Evolutionary conservation across 2,329 filamentous ascomycete genomes (phyloP).

Genomic region (Aureobasidium lini): DNA sequence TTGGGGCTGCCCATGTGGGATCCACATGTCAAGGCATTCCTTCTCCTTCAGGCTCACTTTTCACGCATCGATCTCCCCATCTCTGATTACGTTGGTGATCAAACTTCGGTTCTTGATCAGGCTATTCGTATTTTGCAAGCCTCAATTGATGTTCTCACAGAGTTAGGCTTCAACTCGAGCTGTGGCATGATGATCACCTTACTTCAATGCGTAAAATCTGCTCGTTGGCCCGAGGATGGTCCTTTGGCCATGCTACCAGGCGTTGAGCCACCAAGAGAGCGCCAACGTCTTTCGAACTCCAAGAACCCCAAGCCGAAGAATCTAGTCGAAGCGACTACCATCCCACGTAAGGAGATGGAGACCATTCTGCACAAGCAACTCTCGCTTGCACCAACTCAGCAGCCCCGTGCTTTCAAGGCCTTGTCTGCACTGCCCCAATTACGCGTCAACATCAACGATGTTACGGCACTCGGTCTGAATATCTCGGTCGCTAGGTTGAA

Average conservation of each 20-base stretch:
- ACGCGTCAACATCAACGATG: conserved; percentile 50
- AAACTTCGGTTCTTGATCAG: conserved; percentile 81
- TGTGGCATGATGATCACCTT: conserved; percentile 75
- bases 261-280: conserved; percentile 43
- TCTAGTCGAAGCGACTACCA: conserved; percentile 34
- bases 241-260: conserved; percentile 74
- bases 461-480: conserved; percentile 56
- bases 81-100: conserved; percentile 93
- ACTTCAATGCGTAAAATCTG: conserved; percentile 86
- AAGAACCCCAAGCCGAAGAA: conserved; percentile 24
- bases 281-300: conserved; percentile 33
- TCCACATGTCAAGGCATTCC: conserved; percentile 91
- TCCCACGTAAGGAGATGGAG: conserved; percentile 26
- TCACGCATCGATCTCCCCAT: conserved; percentile 88
- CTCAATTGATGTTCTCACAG: conserved; percentile 85
- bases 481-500: conserved; percentile 62
- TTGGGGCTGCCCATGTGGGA: conserved; percentile 86
- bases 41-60: conserved; percentile 92
- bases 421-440: conserved; percentile 63
- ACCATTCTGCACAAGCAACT: conserved; percentile 43
- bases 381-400: conserved; percentile 39
- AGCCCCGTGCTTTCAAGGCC: conserved; percentile 50
- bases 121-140: conserved; percentile 96
- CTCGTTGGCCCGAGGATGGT: conserved; percentile 79
- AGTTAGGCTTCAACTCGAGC: conserved; percentile 73